A percentile compares a stretch with the other conserved stretches of the same genome.
Conservation (phyloP, 495 filamentous ascomycete genomes). For the Tuber aestivum region DNA sequence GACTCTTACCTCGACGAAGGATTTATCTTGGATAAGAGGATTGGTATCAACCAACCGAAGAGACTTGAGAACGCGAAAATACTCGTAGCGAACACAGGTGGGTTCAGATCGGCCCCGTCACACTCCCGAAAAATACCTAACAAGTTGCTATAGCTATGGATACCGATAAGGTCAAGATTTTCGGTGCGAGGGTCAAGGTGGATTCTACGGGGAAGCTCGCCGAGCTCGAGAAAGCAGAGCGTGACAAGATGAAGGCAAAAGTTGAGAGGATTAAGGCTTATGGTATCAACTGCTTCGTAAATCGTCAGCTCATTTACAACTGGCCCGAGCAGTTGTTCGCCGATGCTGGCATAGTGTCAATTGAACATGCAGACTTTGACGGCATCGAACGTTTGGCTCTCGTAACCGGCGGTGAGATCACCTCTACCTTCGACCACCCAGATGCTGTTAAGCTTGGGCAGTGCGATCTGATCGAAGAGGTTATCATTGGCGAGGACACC, state of each 20-base stretch:
- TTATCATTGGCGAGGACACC: constrained; percentile 95
- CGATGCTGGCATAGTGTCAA: constrained; percentile 94
- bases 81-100: constrained; percentile 79
- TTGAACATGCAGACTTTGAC: constrained; percentile 98
- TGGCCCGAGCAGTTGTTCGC: constrained; percentile 99
- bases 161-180: constrained; percentile 99
- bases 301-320: constrained; percentile 98
- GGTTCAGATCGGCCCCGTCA: constrained; percentile 3
- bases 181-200: constrained; percentile 91
- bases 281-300: constrained; percentile 99
- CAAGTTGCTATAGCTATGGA: constrained; percentile 65
- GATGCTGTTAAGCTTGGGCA: constrained; percentile 92
- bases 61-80: constrained; percentile 97
- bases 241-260: constrained; percentile 98
- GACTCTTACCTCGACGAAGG: constrained; percentile 97
- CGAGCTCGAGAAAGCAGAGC: constrained; percentile 93
- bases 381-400: constrained; percentile 91
- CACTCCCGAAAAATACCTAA: constrained; percentile 13
- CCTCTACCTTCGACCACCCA: constrained; percentile 95
- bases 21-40: constrained; percentile 97
- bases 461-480: constrained; percentile 93
- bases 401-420: constrained; percentile 94
- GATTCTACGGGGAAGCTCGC: constrained; percentile 92
- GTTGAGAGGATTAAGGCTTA: constrained; percentile 98
- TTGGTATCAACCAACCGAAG: constrained; percentile 98